Percentiles rank a stretch among this genome's conserved stretches.
Conservation (phyloP, 768 basidiomycete genomes). For the Hygrophorus russula region DNA sequence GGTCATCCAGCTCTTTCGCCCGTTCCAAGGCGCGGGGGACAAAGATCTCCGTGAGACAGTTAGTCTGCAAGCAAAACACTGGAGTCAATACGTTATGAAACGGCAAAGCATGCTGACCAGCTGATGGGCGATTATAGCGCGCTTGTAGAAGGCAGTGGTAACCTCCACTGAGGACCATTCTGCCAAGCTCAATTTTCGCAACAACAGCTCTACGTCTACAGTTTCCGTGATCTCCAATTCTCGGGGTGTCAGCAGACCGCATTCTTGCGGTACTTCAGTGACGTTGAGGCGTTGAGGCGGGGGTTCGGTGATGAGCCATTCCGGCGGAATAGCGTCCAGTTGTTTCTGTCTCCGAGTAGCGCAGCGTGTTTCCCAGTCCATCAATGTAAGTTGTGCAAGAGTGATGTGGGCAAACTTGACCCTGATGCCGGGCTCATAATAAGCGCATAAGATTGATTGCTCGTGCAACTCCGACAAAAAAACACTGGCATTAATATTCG, state of each 20-base stretch:
- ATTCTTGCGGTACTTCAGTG: slow-evolving; percentile 32
- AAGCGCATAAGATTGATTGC: too few relatives aligned
- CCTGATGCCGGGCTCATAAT: too few relatives aligned
- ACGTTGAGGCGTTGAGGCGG: slow-evolving; percentile 35
- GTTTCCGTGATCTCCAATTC: slow-evolving; percentile 55
- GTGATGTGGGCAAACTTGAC: neutral
- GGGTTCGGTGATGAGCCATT: slow-evolving; percentile 37
- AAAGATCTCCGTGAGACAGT: slow-evolving; percentile 50
- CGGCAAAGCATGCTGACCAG: slow-evolving; percentile 23
- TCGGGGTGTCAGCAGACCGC: slow-evolving; percentile 36
- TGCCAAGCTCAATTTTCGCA: slow-evolving; percentile 32
- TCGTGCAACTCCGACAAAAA: too few relatives aligned
- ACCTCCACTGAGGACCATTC: slow-evolving; percentile 49
- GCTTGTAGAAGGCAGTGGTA: slow-evolving; percentile 51
- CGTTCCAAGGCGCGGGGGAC: slow-evolving; percentile 36
- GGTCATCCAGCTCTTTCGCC: slow-evolving; percentile 38
- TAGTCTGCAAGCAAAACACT: slow-evolving; percentile 15
- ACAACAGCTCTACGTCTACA: slow-evolving; percentile 27
- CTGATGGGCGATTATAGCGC: slow-evolving; percentile 60
- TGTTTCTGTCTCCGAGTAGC: slow-evolving; percentile 34
- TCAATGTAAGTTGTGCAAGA: neutral
- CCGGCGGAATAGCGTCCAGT: slow-evolving; percentile 36
- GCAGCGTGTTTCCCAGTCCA: slow-evolving; percentile 18
- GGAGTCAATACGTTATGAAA: neutral
- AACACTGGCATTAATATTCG: too few relatives aligned